Conservation (phyloP, 2,329 filamentous ascomycete species). For the Aschersonia sp. region DNA sequence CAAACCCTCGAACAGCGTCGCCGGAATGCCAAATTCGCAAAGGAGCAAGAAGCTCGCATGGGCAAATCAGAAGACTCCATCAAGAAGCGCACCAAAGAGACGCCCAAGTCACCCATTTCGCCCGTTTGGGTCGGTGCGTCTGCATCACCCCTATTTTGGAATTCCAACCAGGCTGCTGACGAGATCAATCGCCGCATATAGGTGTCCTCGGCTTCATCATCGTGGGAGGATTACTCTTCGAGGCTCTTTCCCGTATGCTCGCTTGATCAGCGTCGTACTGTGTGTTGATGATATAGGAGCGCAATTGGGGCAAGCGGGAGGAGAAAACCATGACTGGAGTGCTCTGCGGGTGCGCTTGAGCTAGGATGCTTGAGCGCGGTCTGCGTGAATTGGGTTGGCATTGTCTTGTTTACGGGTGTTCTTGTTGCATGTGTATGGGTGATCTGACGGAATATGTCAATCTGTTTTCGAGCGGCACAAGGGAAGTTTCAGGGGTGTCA, state of each 20-base stretch:
- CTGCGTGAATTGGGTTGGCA: too few species aligned
- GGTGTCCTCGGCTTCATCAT: slow-evolving; percentile 45
- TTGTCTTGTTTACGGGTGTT: too few species aligned
- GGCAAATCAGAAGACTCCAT: slow-evolving; percentile 56
- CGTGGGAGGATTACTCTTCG: slow-evolving; percentile 46
- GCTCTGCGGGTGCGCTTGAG: too few species aligned
- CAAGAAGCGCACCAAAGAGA: slow-evolving; percentile 44
- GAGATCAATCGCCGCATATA: slow-evolving; percentile 10
- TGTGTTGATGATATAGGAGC: too few species aligned
- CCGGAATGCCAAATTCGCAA: slow-evolving; percentile 66
- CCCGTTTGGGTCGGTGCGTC: slow-evolving; percentile 45
- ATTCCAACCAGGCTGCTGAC: background rate
- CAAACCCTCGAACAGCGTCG: slow-evolving; percentile 77
- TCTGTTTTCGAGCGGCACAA: too few species aligned
- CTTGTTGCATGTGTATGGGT: too few species aligned
- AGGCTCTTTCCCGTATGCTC: slow-evolving; percentile 40
- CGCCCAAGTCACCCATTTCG: slow-evolving; percentile 46
- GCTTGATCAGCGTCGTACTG: background rate
- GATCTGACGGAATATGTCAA: too few species aligned
- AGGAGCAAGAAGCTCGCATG: slow-evolving; percentile 57
- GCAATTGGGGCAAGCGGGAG: too few species aligned
- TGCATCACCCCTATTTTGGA: slow-evolving; percentile 7
- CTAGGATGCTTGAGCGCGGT: too few species aligned
- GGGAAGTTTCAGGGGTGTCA: too few species aligned
- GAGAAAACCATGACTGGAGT: too few species aligned